Base-by-base conservation (phyloP, 495 filamentous ascomycete species). In the Collariella sp. region DNA sequence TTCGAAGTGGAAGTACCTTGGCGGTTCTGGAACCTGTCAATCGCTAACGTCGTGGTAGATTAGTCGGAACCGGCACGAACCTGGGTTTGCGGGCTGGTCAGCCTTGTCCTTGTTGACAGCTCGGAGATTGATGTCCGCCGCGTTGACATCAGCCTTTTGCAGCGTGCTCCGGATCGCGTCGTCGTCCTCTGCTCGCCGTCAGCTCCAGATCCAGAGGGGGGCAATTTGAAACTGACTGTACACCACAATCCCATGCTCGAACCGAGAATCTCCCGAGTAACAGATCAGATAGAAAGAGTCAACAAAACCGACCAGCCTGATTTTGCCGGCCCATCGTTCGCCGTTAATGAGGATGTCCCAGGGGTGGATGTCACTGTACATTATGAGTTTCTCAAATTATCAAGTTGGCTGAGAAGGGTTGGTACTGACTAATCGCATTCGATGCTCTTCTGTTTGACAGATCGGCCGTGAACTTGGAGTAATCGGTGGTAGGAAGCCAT, bases 401-500 rank as follows among this genome's bases (percentile, higher is more conserved):
- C 26, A 16, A 2, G 18, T 6, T 36, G 15, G 7, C 4, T 34
- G 13, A 34, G 9, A 7, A 4, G 9, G 29, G 9, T 5, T 7
- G 7, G 26, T 31, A 62, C 65, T n/a, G 50, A 72, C 70, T 65
- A 71, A 46, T 72, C 63, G 34, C 71, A 72, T 54, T 71, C 65
- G 24, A 71, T 23, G 31, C 60, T 63, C 54, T 71, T 71, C 16
- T 72, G 64, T 19, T 69, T 38, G 35, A 70, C 56, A 7, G 62
- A 63, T 19, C 71, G 61, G 12, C 63, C 71, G 54, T 72, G 70
- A 7, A 67, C 65, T 44, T 67, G 63, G 19, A 74, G 60, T 9
- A 74, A 63, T 24, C 70, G 70, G 36, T 74, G 70, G 39, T 74
- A 74, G 4, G 71, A 74, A 18, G 70, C 65, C 71, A 72, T 72